Evolutionary conservation across 805 yeast genomes (phyloP), one percentile per base, ranked within the genome.

Genomic region (Komagataella ulmi): DNA sequence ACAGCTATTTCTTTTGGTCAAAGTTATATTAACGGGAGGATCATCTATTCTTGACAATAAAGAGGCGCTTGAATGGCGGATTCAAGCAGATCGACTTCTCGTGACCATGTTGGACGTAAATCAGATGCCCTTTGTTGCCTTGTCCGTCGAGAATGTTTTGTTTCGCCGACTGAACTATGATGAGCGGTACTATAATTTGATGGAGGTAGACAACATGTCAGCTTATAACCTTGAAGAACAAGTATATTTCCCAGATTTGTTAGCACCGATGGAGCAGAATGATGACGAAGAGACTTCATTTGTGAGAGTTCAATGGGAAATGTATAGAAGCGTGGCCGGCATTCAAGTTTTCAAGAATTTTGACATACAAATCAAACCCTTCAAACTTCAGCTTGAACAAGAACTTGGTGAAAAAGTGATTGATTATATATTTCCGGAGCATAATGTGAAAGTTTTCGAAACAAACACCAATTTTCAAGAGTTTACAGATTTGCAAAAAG

Each of bases 281-380:
- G 58, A 59, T 36, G 58, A 53, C 19, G 57, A 52, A 7, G 57
- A 59, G n/a, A 59, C 61, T 47, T 64, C 78, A 54, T 62, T 83
- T 6, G 64, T 66, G n/a, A 45, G 23, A 6, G 64, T 81, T 2
- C 61, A 67, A 8, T 90, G 98, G 98, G 76, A 79, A n/a, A 78
- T 85, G 81, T 77, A 84, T 50, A 79, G 77, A 51, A 88, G 95
- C 0, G 84, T 91, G 52, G 98, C 97, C 36, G 98, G 98, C 8
- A 88, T 90, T 50, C 77, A 85, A n/a, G 81, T 90, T 21, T 72
- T 90, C 67, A 81, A 80, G 54, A 69, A 75, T 50, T 81, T 88
- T 21, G 77, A 77, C 44, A 70, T 87, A 17, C 64, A 67, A 1
- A 63, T 88, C 17, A 74, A 76, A 50, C 96, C 96, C 0, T 59